A percentile compares a stretch with the other conserved stretches of the same genome.
phyloP scores from a whole-genome alignment of 768 basidiomycete genomes.

The Dentipellis fragilis region DNA sequence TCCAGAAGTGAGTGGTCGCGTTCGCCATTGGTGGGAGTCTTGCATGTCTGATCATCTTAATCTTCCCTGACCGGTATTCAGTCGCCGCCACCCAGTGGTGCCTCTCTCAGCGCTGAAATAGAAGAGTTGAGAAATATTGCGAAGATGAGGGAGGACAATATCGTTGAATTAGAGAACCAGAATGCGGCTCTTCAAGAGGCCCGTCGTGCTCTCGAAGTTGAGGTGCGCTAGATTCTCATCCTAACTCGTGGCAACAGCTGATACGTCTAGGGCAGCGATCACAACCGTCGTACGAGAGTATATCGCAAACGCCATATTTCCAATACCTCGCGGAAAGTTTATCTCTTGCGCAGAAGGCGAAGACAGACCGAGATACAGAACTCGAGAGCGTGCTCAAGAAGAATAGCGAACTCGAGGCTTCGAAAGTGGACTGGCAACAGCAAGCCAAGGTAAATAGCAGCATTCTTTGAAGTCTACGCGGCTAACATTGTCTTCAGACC shows the following conservation, averaged over 20 bases:
- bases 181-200: slow-evolving; percentile 16
- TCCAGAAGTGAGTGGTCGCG: slow-evolving; percentile 61
- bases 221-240: neutral
- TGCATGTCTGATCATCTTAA: slow-evolving; percentile 28
- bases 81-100: slow-evolving; percentile 25
- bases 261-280: no score
- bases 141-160: slow-evolving; percentile 19
- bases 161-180: slow-evolving; percentile 15
- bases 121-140: slow-evolving; percentile 33
- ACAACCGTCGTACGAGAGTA: neutral
- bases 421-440: neutral
- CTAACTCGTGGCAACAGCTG: neutral
- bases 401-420: neutral
- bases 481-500: no score
- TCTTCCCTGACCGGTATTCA: slow-evolving; percentile 36
- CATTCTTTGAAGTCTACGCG: no score
- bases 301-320: neutral
- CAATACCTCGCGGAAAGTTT: neutral
- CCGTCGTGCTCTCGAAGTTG: slow-evolving; percentile 5
- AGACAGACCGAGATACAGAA: neutral
- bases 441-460: neutral
- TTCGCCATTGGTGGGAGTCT: slow-evolving; percentile 54
- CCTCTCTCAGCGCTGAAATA: slow-evolving; percentile 21
- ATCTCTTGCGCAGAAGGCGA: neutral
- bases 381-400: neutral